Evolutionary conservation across 2,329 filamentous ascomycete genomes (phyloP).

Genomic region (Colletotrichum cuscutae): DNA sequence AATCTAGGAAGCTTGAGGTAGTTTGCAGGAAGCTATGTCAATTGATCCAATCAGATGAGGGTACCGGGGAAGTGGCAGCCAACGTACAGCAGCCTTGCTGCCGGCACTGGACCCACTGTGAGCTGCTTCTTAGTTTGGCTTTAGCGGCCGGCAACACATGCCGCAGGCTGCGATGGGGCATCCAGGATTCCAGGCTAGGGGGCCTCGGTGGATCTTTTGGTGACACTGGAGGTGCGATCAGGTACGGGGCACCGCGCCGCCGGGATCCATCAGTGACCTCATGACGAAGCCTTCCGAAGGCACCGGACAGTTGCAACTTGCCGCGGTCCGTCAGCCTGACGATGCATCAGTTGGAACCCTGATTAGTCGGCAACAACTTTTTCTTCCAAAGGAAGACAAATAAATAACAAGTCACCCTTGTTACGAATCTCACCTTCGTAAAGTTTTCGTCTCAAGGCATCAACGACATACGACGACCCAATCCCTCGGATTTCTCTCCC

Average conservation of each 20-base stretch:
- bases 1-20: not conserved
- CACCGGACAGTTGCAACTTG: slow-evolving; percentile 19
- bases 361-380: slow-evolving; percentile 15
- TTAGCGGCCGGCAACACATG: slow-evolving; percentile 18
- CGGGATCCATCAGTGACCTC: slow-evolving; percentile 34
- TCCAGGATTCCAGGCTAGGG: slow-evolving; percentile 3
- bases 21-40: slow-evolving; percentile 13
- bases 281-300: slow-evolving; percentile 24
- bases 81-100: slow-evolving; percentile 23
- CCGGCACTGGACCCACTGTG: slow-evolving; percentile 6
- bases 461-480: slow-evolving; percentile 8
- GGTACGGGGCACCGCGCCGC: not conserved
- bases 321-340: slow-evolving; percentile 20
- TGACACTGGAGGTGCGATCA: slow-evolving; percentile 10
- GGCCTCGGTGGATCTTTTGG: slow-evolving; percentile 15
- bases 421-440: not conserved
- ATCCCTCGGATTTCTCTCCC: slow-evolving; percentile 16
- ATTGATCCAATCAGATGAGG: slow-evolving; percentile 20
- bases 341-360: slow-evolving; percentile 15
- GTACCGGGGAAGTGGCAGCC: not conserved
- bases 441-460: slow-evolving; percentile 21
- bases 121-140: not conserved
- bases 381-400: not conserved
- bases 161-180: slow-evolving; percentile 3
- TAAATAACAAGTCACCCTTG: slow-evolving; percentile 1